Base-by-base conservation (phyloP, 441 rosid genomes). In the Brassica hybrid region DNA sequence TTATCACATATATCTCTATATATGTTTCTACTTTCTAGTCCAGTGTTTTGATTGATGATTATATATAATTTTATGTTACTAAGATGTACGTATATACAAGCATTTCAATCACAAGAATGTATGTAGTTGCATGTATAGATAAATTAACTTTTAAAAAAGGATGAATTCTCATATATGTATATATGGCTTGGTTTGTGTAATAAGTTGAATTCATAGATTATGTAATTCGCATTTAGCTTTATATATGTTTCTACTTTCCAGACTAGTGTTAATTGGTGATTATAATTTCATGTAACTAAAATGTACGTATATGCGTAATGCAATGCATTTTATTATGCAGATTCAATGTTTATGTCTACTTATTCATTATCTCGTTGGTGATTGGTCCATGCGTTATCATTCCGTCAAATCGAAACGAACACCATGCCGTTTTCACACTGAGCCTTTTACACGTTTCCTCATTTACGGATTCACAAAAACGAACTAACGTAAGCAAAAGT, bases 381-480 rank as follows among this genome's bases (percentile, higher is more conserved):
- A 8, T 1, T 13, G 19, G 38, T 3, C 41, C 43, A 8, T 62
- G 41, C 45, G 19, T 13, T 45, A 45, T 13, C 54, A 45, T 45
- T 45, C 54, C 23, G 34, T 43, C 6, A 66, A 45, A 45, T 45
- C 54, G 54, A 12, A 45, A 45, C 54, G 2, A 12, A 21, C 70
- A 66, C 36, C 57, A 43, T 66, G 57, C 56, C 57, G 70, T 43
- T 41, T 18, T 6, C 7, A 10, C 56, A 41, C 18, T 14, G 32
- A 65, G 17, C 34, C 54, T 43, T 30, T 45, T 45, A 45, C 54
- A 45, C 54, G 54, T 45, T 13, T 66, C 70, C 57, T 19, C 70
- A 66, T 43, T 19, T 66, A 43, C 32, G 56, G 14, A 0, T 18
- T 10, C 54, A 18, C 17, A 43, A 66, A 66, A 66, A 66, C 59